Evolutionary conservation across 495 filamentous ascomycete genomes (phyloP).

Genomic region (Aspergillus asperescens): DNA sequence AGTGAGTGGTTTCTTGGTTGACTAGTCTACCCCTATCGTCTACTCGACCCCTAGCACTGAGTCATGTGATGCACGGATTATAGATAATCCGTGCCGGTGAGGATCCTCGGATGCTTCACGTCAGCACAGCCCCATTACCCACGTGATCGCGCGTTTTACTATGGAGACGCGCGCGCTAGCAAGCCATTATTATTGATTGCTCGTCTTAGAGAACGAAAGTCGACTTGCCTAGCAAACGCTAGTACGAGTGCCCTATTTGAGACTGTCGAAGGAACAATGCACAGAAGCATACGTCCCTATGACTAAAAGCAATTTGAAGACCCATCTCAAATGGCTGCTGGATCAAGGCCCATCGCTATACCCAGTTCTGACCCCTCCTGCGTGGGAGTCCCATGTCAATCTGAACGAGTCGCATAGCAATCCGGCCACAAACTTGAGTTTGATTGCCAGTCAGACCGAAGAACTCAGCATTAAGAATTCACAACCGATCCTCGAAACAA

Average conservation of each 20-base stretch:
- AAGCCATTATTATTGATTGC: not conserved
- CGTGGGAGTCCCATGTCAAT: constrained; percentile 19
- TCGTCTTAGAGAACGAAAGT: not conserved
- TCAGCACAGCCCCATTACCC: not conserved
- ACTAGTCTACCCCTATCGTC: no score
- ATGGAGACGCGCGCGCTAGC: constrained; percentile 1
- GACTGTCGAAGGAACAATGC: constrained; percentile 25
- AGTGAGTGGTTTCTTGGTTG: no score
- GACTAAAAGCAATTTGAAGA: constrained; percentile 48
- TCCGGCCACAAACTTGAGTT: not conserved
- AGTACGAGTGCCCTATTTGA: constrained; percentile 9
- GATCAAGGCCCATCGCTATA: constrained; percentile 36
- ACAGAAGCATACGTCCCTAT: constrained; percentile 36
- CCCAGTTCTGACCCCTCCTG: constrained; percentile 28
- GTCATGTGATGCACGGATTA: no score
- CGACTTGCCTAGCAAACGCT: constrained; percentile 15
- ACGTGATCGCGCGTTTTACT: constrained; percentile 7
- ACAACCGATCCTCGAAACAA: not conserved
- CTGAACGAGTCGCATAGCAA: not conserved
- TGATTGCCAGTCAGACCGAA: constrained; percentile 4
- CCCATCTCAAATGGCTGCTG: constrained; percentile 49
- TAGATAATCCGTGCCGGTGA: no score
- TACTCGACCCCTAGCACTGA: no score
- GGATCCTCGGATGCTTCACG: no score
- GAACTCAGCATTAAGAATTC: constrained; percentile 11